These are phyloP conservation scores for Candida nanaspora DNA, from an alignment of 805 yeast genomes.

Conservation along the genomic window DNA sequence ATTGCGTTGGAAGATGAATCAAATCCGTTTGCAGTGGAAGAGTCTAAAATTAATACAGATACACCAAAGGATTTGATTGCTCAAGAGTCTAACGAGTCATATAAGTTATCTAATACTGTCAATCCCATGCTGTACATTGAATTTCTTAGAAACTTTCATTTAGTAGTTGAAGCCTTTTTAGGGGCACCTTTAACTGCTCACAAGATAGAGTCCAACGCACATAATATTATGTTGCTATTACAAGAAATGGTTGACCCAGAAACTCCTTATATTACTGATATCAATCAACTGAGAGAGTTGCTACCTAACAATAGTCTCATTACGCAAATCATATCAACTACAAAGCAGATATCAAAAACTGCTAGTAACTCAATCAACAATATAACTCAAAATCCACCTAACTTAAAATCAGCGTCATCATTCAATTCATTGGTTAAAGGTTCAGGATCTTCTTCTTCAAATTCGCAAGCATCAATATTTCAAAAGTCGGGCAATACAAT, in stretches of 20 bases:
- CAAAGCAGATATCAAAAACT: conserved; percentile 25
- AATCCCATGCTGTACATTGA: conserved; percentile 39
- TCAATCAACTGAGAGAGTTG: conserved; percentile 59
- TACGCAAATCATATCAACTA: conserved; percentile 40
- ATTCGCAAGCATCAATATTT: conserved; percentile 11
- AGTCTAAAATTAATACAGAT: too few relatives aligned
- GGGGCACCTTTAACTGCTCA: conserved; percentile 44
- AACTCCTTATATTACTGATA: conserved; percentile 63
- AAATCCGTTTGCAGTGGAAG: background rate
- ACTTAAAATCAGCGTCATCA: conserved; percentile 9
- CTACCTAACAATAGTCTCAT: conserved; percentile 60
- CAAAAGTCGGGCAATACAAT: conserved; percentile 30
- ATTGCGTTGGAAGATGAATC: background rate
- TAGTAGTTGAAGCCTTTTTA: conserved; percentile 34
- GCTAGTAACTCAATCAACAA: conserved; percentile 23
- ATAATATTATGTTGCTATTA: conserved; percentile 61
- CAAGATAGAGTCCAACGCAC: conserved; percentile 62
- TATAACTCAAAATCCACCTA: conserved; percentile 15
- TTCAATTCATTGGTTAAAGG: conserved; percentile 5
- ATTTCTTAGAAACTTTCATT: conserved; percentile 33
- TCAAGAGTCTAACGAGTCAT: too few relatives aligned
- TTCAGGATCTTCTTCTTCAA: conserved; percentile 2
- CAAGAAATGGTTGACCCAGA: conserved; percentile 78
- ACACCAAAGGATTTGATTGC: too few relatives aligned
- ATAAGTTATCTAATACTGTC: conserved; percentile 3